phyloP scores from a whole-genome alignment of 441 rosid genomes.

The Erysimum pusillum region DNA sequence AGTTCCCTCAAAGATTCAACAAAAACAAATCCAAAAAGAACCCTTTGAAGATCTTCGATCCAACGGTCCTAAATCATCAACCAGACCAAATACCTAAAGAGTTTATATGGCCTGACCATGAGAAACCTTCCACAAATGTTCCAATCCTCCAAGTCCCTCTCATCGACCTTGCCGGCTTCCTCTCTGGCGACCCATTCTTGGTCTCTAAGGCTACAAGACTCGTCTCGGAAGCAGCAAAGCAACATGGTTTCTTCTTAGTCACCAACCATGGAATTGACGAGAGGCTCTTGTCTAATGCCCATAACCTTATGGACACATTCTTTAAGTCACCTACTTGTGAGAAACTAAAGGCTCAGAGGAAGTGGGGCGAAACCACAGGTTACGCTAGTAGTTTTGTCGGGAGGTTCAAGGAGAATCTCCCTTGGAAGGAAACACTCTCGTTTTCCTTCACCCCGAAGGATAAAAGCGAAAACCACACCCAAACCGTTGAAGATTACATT shows the following conservation, averaged over 20 bases:
- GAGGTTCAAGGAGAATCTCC: conserved; percentile 39
- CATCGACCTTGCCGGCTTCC: conserved; percentile 49
- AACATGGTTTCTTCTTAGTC: conserved; percentile 58
- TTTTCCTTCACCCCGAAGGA: conserved; percentile 42
- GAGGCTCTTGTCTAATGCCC: conserved; percentile 41
- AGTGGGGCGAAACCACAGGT: conserved; percentile 49
- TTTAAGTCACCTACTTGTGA: conserved; percentile 42
- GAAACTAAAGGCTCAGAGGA: conserved; percentile 58
- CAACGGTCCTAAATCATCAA: conserved; percentile 40
- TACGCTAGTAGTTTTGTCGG: conserved; percentile 61
- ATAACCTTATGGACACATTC: conserved; percentile 49
- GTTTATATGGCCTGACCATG: conserved; percentile 63
- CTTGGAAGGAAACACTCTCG: conserved; percentile 50
- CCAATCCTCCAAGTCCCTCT: conserved; percentile 52
- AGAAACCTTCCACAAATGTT: conserved; percentile 48
- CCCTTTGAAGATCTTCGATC: conserved; percentile 40
- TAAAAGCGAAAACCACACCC: neutral
- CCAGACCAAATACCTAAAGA: conserved; percentile 47
- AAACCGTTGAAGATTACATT: conserved; percentile 49
- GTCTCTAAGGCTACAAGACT: conserved; percentile 42
- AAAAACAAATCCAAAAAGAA: neutral
- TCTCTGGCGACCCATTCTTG: conserved; percentile 45
- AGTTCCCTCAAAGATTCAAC: conserved; percentile 8
- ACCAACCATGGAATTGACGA: conserved; percentile 56
- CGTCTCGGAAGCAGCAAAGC: conserved; percentile 53